Percentiles rank a stretch among this genome's conserved stretches.
Evolutionary conservation across 2,329 filamentous ascomycete genomes (phyloP).

Genomic region (Coleophoma eucalyptorum): DNA sequence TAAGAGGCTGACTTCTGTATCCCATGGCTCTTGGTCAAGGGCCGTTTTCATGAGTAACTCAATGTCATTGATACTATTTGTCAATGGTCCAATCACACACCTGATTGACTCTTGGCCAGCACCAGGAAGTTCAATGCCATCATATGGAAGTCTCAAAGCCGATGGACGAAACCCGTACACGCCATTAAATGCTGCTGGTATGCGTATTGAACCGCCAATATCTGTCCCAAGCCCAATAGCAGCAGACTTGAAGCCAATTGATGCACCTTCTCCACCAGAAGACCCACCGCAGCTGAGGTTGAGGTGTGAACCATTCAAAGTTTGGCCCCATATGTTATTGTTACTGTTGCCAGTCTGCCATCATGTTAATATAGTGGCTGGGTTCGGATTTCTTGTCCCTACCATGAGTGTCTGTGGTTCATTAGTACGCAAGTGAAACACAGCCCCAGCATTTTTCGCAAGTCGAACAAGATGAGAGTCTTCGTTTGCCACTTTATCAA

Average conservation of each 20-base stretch:
- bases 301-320: constrained; percentile 26
- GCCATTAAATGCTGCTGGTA: constrained; percentile 33
- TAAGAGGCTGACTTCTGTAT: constrained; percentile 30
- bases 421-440: constrained; percentile 36
- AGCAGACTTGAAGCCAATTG: constrained; percentile 25
- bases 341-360: constrained; percentile 30
- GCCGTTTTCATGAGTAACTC: constrained; percentile 52
- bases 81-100: constrained; percentile 61
- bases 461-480: no score
- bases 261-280: constrained; percentile 29
- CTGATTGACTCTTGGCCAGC: constrained; percentile 57
- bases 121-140: constrained; percentile 56
- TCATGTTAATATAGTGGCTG: no score
- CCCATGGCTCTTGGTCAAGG: constrained; percentile 58
- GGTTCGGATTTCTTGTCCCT: no score
- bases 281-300: constrained; percentile 23
- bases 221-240: constrained; percentile 28
- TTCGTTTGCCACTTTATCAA: no score
- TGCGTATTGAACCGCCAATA: constrained; percentile 27
- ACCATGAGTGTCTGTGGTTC: constrained; percentile 35
- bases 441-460: constrained; percentile 23
- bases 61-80: constrained; percentile 49
- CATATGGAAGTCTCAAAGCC: constrained; percentile 37
- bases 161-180: constrained; percentile 34
- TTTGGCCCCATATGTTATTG: constrained; percentile 39